These are phyloP conservation scores for Lotmaria passim DNA, from an alignment of 208 protist species.

Conservation along the genomic window DNA sequence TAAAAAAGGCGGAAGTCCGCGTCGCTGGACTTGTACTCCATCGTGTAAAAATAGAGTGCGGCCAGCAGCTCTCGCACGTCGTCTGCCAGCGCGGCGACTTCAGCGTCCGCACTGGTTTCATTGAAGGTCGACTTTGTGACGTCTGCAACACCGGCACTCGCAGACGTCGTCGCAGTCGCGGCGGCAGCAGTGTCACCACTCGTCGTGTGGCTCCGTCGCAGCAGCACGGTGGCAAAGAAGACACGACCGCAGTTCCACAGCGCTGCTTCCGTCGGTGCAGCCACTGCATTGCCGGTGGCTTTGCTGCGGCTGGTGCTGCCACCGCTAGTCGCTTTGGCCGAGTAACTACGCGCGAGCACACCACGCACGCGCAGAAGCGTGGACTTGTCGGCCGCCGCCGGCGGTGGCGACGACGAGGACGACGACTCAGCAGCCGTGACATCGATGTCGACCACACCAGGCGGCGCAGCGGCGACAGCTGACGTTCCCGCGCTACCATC, in stretches of 20 bases:
- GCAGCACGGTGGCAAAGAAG: slow-evolving; percentile 60
- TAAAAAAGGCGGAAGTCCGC: slow-evolving; percentile 88
- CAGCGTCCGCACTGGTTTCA: slow-evolving; percentile 25
- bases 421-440: neutral
- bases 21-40: slow-evolving; percentile 85
- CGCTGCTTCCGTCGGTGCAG: slow-evolving; percentile 1
- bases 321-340: neutral
- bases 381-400: neutral
- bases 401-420: neutral
- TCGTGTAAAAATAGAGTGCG: slow-evolving; percentile 79
- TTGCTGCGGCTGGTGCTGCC: neutral
- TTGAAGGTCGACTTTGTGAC: neutral
- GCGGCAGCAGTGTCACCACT: neutral
- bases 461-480: too few species aligned
- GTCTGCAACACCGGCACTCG: neutral
- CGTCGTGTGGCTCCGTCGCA: neutral
- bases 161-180: neutral
- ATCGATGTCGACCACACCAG: neutral
- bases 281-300: neutral
- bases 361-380: slow-evolving; percentile 30
- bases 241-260: slow-evolving; percentile 50
- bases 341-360: slow-evolving; percentile 15
- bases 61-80: slow-evolving; percentile 68
- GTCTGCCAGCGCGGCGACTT: slow-evolving; percentile 47
- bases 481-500: neutral